Base-by-base conservation (phyloP, 2,329 filamentous ascomycete genomes). In the Aureobasidium namibiae region DNA sequence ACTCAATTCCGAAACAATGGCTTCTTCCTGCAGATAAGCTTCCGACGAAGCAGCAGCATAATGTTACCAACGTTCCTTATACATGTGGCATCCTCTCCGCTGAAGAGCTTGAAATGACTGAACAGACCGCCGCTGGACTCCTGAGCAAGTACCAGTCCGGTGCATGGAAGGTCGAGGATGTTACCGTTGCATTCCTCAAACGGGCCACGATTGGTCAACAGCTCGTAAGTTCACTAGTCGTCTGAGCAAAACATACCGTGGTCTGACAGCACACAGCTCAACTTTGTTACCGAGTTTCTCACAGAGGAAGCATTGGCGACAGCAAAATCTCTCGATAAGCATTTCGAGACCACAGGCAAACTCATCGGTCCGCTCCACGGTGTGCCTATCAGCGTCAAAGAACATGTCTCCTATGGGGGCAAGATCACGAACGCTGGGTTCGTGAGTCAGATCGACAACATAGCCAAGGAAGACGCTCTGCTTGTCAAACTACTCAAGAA, bases 21-120 rank as follows among this genome's bases (percentile, higher is more conserved):
- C 74, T 76, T 49, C 76, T 87, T 4, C 80, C 83, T 0, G 68
- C 69, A 7, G 66, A 78, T 45, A 70, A 83, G 44, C 67, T 85
- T 1, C 84, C 84, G 1, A 74, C 79, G 0, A 75, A 76, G 0
- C 73, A 75, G 31, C 77, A 82, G 64, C 72, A 78, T 48, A 78
- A 86, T 65, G 80, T 87, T 16, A 82, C 78, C 0, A 64, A 64
- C 2, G 84, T 83, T 69, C 82, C 84, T 2, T 66, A 65, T 21
- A 64, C 66, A 66, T 87, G 82, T 1, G 82, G 82, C 2, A 84
- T 83, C 76, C 84, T 88, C 62, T 82, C 74, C 1, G 44, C 68
- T 11, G 63, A 70, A n/a, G 80, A 82, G 63, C 65, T 82, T 24
- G 74, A 78, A 23, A 81, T 83, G 46, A 79, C 79, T 4, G 70